Evolutionary conservation across 2,329 filamentous ascomycete species (phyloP).

Genomic region (Tolypocladium ovalisporum): DNA sequence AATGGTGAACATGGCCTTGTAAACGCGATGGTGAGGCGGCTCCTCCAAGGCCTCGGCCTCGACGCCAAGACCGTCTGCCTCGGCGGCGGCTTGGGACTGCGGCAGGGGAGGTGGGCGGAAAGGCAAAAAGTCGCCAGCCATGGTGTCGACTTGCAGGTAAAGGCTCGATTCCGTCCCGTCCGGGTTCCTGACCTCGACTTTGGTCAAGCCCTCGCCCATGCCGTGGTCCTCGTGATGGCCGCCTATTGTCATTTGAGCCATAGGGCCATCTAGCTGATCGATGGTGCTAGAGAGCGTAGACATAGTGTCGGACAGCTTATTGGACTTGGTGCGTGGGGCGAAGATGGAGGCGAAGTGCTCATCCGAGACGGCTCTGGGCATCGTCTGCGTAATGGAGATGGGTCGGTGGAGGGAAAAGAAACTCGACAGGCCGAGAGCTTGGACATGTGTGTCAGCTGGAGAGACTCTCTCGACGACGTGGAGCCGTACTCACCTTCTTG

Average conservation of each 20-base stretch:
- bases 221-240: constrained; percentile 28
- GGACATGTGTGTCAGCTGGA: neutral
- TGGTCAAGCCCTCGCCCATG: constrained; percentile 34
- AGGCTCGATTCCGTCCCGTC: constrained; percentile 48
- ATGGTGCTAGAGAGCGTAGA: constrained; percentile 53
- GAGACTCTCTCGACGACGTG: neutral
- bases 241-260: constrained; percentile 40
- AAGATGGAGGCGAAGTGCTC: constrained; percentile 83
- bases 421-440: constrained; percentile 77
- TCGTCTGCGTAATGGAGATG: constrained; percentile 74
- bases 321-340: constrained; percentile 38
- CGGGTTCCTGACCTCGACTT: constrained; percentile 42
- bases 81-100: constrained; percentile 38
- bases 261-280: constrained; percentile 46
- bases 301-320: constrained; percentile 50
- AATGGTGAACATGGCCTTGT: constrained; percentile 55
- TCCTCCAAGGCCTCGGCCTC: constrained; percentile 22
- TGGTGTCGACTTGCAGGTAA: constrained; percentile 56
- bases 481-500: constrained; percentile 45
- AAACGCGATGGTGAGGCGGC: constrained; percentile 40
- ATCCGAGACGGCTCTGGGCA: constrained; percentile 60
- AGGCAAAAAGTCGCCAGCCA: constrained; percentile 61
- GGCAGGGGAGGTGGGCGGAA: constrained; percentile 82
- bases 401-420: constrained; percentile 96
- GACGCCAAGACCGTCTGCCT: constrained; percentile 22